A percentile compares a stretch with the other conserved stretches of the same genome.
Conservation (phyloP, 78 protist species). For the Monocercomonoides exilis region DNA sequence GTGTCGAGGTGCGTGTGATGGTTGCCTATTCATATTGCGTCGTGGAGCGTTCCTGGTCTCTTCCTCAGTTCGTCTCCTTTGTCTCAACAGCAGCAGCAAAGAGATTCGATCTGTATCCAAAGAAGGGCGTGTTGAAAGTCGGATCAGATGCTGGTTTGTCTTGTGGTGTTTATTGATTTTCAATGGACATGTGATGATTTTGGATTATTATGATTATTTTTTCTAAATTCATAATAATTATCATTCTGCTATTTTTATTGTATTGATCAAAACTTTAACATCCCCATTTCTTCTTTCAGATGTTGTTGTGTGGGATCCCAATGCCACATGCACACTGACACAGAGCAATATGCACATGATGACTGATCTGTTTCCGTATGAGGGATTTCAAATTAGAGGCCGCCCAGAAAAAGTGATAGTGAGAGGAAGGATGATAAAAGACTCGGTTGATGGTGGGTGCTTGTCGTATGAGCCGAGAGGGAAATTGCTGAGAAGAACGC, state of each 20-base stretch:
- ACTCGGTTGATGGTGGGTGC: background rate
- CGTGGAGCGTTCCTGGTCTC: background rate
- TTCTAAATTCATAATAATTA: no score
- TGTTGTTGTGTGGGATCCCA: background rate
- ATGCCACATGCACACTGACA: background rate
- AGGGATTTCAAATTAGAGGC: background rate
- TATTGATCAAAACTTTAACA: no score
- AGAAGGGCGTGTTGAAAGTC: background rate
- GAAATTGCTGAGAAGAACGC: background rate
- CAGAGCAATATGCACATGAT: background rate
- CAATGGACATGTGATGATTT: no score
- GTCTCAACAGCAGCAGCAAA: background rate
- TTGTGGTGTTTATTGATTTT: no score
- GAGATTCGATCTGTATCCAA: background rate
- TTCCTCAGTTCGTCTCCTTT: background rate
- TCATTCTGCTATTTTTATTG: no score
- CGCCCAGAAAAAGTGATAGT: background rate
- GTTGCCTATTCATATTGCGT: background rate
- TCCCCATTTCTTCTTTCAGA: no score
- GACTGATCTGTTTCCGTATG: background rate
- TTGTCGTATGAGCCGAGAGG: background rate
- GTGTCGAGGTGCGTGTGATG: background rate
- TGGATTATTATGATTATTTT: no score
- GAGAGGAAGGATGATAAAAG: background rate
- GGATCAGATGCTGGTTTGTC: constrained; percentile 5